Conservation (phyloP, 2,329 filamentous ascomycete genomes). For the Ceratocystis cubensis region DNA sequence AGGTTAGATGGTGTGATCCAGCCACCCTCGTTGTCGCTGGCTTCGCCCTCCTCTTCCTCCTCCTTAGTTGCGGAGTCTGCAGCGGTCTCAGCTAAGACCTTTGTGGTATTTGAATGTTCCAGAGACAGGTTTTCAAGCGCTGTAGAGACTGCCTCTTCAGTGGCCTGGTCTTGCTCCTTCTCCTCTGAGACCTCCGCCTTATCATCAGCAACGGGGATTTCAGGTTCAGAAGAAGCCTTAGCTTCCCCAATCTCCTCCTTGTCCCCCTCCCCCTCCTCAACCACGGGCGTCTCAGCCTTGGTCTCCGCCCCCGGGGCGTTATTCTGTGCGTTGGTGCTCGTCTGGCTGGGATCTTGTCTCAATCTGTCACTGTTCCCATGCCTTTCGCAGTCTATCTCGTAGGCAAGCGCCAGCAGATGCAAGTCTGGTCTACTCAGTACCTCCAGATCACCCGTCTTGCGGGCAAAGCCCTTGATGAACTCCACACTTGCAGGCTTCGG, state of each 20-base stretch:
- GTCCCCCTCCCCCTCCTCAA: neutral
- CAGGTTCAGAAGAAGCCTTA: neutral
- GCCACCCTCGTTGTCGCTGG: slow-evolving; percentile 38
- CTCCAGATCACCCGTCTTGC: slow-evolving; percentile 75
- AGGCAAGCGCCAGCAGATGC: slow-evolving; percentile 76
- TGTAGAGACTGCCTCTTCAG: neutral
- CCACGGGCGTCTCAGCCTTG: slow-evolving; percentile 18
- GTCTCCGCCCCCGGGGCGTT: slow-evolving; percentile 21
- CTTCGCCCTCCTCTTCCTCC: slow-evolving; percentile 20
- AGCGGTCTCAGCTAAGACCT: neutral
- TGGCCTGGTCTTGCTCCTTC: neutral
- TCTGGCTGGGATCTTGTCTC: slow-evolving; percentile 20
- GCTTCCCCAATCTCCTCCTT: neutral
- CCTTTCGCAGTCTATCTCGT: slow-evolving; percentile 85
- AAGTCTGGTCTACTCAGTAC: slow-evolving; percentile 84
- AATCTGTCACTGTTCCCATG: slow-evolving; percentile 41
- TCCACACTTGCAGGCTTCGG: slow-evolving; percentile 67
- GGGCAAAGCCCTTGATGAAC: slow-evolving; percentile 71
- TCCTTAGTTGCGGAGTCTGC: neutral
- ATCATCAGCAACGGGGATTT: neutral
- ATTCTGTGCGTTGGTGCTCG: slow-evolving; percentile 7
- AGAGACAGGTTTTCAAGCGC: slow-evolving; percentile 13
- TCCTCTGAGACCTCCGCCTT: neutral
- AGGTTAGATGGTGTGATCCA: slow-evolving; percentile 96
- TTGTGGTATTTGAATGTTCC: neutral